Base-by-base conservation (phyloP, 805 yeast species). In the Wickerhamomyces bisporus region DNA sequence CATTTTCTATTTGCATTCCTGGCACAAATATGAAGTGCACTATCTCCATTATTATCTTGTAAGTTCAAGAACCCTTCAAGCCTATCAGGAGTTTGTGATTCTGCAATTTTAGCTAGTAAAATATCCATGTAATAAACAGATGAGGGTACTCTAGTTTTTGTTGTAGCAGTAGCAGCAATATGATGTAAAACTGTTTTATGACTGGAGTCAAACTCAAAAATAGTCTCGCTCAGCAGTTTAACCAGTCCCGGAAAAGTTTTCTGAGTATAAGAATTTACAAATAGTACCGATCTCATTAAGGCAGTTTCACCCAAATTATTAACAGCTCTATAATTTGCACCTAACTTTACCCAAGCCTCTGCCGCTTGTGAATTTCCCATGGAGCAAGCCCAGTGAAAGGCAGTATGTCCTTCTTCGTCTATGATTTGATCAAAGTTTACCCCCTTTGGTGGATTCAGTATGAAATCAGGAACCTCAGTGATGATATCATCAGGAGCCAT, bases 371-470 rank as follows among this genome's bases (percentile, higher is more conserved):
- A 62, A 56, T 81, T 86, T 4, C 98, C 98, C 75, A 93, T 87
- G 1, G 98, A 84, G 43, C 97, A 87, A 0, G 98, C 95, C 97
- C 98, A 93, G 61, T 93, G 98, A 49, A 93, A 79, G 2, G 95
- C 83, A 0, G 96, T 85, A 55, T 93, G 94, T 2, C 96, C 94
- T 55, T 93, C 97, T 41, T 86, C 89, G 57, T 93, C 98, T 19
- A 93, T 86, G 4, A 87, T 79, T 37, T 83, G 86, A 55, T 68
- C 79, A 43, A 85, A 72, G 47, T 84, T 77, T 50, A 83, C 80
- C 38, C 75, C 81, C 18, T 71, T 67, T 2, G 84, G 79, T 1
- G 86, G 81, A 47, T 77, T 70, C 27, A 72, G 64, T 13, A 86
- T 64, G 52, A 84, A 79, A 18, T 72, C 76, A 0, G 95, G 95